Base-by-base conservation (phyloP, 495 filamentous ascomycete species). In the Tuber aestivum region DNA sequence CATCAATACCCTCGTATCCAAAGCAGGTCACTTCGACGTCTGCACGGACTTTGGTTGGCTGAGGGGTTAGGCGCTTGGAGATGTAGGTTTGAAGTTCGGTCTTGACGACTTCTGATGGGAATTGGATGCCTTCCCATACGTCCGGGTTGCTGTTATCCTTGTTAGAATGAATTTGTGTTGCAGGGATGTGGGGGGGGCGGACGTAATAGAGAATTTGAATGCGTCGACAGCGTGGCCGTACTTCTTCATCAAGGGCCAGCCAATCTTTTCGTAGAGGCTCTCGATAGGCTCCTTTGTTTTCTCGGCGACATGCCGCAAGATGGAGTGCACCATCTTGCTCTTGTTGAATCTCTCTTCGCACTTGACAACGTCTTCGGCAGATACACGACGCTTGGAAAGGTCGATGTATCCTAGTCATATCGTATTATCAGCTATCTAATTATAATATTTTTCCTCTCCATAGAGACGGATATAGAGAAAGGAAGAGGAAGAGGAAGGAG, bases 321-420 rank as follows among this genome's bases (percentile, higher is more conserved):
- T 98, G 6, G 92, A 95, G 86, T 98, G 95, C 72, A 98, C 95
- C 87, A 97, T 94, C 87, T 99, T 99, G 87, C 92, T 93, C 90
- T 99, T 99, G 89, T 99, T 99, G 87, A 97, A 99, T 50, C 95
- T 90, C 86, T 99, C 95, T 83, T 99, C 95, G 85, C 96, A 98
- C 86, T 97, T 97, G 73, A 97, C 87, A 69, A 98, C 95, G 87
- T 99, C 95, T 84, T 99, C 95, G 45, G 96, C 92, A 6, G 94
- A 97, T 42, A 99, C 95, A 85, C 95, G 91, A 78, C 95, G 94
- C 88, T 99, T 99, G 41, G 93, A 97, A 78, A 99, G 88, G 91
- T 99, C 95, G 85, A 99, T 99, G 83, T 99, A 99, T 77, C 89
- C 94, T 93, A 84, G 71, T 70, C 42, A 48, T 40, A 74, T 71